These are phyloP conservation scores for Ganoderma lucidum DNA, from an alignment of 1,284 basidiomycete species.

Conservation along the genomic window DNA sequence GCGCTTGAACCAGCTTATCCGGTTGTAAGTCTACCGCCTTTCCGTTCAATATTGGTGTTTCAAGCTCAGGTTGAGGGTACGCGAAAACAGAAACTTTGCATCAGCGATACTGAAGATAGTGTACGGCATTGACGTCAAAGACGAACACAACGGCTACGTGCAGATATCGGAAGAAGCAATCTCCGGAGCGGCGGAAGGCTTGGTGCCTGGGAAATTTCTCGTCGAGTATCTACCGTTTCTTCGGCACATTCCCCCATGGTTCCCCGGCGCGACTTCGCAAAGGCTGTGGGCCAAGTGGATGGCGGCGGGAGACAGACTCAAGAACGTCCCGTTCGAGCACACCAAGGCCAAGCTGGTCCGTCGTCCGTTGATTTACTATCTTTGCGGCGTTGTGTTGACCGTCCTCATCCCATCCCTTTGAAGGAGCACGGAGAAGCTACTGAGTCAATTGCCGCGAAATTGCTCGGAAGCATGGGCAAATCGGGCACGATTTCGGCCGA, in stretches of 20 bases:
- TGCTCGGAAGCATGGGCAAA: neutral
- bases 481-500: neutral
- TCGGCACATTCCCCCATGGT: slow-evolving; percentile 22
- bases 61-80: too few species aligned
- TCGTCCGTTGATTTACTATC: neutral
- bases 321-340: slow-evolving; percentile 7
- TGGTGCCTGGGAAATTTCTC: slow-evolving; percentile 10
- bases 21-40: neutral
- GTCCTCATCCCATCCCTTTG: neutral
- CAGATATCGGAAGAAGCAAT: slow-evolving; percentile 15
- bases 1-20: neutral
- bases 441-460: neutral
- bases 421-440: neutral
- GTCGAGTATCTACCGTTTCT: slow-evolving; percentile 24
- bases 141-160: slow-evolving; percentile 19
- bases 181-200: neutral
- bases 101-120: slow-evolving; percentile 23
- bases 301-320: slow-evolving; percentile 11
- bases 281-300: slow-evolving; percentile 17
- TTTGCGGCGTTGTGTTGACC: neutral
- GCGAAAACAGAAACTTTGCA: slow-evolving; percentile 13
- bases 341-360: slow-evolving; percentile 16
- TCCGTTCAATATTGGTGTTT: too few species aligned
- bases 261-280: slow-evolving; percentile 22
- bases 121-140: slow-evolving; percentile 23